Conservation (phyloP, 768 basidiomycete genomes). For the Kwoniella heveanensis region DNA sequence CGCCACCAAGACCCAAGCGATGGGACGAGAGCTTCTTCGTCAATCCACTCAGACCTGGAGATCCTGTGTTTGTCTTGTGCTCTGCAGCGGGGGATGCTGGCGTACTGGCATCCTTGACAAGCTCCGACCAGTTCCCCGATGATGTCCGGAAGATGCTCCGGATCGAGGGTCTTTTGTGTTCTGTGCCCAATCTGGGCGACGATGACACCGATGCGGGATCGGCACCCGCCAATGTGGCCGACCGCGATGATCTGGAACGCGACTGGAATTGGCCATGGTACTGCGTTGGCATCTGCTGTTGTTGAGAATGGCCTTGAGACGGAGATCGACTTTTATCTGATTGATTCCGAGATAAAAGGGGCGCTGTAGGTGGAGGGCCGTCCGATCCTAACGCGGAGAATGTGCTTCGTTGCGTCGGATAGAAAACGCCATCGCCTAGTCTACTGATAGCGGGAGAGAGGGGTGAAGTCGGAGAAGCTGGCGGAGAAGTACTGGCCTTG, state of each 20-base stretch:
- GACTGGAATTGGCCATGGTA: neutral
- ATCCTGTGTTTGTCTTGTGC: neutral
- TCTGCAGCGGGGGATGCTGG: neutral
- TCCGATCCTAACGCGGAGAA: conserved; percentile 16
- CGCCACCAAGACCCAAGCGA: conserved; percentile 7
- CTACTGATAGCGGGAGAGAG: neutral
- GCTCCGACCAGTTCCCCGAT: conserved; percentile 47
- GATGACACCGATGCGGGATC: neutral
- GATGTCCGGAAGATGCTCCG: conserved; percentile 41
- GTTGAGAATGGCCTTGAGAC: neutral
- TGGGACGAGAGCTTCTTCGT: conserved; percentile 14
- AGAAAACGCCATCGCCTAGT: conserved; percentile 9
- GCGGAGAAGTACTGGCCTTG: conserved; percentile 17
- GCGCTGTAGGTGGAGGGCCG: neutral
- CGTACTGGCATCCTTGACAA: conserved; percentile 18
- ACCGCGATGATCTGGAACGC: neutral
- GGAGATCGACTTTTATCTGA: neutral
- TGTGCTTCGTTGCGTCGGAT: conserved; percentile 13
- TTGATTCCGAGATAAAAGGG: neutral
- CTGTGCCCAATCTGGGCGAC: conserved; percentile 3
- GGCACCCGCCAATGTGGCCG: neutral
- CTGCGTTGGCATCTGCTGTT: neutral
- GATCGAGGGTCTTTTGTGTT: conserved; percentile 33
- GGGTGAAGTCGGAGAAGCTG: conserved; percentile 15
- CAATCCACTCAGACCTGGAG: conserved; percentile 2